phyloP scores from a whole-genome alignment of 1,284 basidiomycete genomes.

The Cryptococcus sp. region DNA sequence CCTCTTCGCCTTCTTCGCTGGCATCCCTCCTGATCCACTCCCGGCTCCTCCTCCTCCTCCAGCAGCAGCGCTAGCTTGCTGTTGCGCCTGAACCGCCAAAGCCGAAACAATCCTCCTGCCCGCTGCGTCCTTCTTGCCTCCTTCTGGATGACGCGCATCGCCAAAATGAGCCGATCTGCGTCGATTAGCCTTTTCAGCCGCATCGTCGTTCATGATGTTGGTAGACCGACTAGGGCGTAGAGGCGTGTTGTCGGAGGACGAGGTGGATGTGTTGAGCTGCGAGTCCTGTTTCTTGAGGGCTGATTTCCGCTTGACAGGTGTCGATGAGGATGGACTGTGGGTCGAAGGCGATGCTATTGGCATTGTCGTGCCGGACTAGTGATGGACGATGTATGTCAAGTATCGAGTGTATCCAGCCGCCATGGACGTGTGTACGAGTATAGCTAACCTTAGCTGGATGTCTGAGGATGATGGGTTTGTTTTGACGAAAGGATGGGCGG shows the following conservation, averaged over 20 bases:
- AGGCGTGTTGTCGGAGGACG: neutral
- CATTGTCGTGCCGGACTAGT: too few species aligned
- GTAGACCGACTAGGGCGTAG: slow-evolving; percentile 1
- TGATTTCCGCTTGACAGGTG: slow-evolving; percentile 8
- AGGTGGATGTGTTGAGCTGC: neutral
- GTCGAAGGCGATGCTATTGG: neutral
- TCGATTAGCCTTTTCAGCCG: slow-evolving; percentile 34
- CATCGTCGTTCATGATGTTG: slow-evolving; percentile 35
- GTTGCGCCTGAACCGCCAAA: slow-evolving; percentile 16
- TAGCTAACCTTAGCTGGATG: too few species aligned
- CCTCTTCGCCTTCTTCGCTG: slow-evolving; percentile 25
- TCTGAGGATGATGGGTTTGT: too few species aligned
- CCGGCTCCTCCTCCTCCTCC: neutral
- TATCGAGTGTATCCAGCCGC: too few species aligned
- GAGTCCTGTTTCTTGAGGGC: slow-evolving; percentile 1
- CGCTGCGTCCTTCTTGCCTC: slow-evolving; percentile 6
- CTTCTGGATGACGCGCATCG: slow-evolving; percentile 11
- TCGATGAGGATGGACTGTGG: neutral
- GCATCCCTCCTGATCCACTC: neutral
- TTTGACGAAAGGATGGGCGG: too few species aligned
- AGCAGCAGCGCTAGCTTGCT: slow-evolving; percentile 6
- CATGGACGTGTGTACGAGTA: too few species aligned
- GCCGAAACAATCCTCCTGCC: slow-evolving; percentile 28
- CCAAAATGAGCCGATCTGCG: slow-evolving; percentile 39
- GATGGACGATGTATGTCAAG: too few species aligned